Base-by-base conservation (phyloP, 371 early-diverging fungal genomes). In the Circinella minor region DNA sequence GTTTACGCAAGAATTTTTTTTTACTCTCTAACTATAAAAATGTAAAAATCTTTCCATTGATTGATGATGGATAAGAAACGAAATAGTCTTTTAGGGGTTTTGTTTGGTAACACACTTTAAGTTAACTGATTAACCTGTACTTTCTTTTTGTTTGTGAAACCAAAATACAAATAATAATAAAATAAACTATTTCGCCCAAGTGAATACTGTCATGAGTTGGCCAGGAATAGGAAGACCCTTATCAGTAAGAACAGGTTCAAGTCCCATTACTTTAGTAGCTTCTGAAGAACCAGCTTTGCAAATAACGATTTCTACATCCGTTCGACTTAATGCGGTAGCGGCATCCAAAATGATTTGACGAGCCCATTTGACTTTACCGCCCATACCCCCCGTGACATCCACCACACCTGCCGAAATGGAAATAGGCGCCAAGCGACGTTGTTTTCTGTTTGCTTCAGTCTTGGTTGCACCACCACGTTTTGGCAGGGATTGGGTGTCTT, bases 341-440 rank as follows among this genome's bases (percentile, higher is more conserved):
- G 66, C 61, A 36, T 74, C 67, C 18, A 64, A 64, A 4, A 81
- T 74, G 27, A 81, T 81, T 37, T 67, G 70, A 20, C 74, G 74
- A 3, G 81, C 81, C 81, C 84, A 84, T 37, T 71, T 69, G 15
- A 77, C 61, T 64, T 84, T 84, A 20, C 82, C 82, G 36, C 74
- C 66, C 81, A 84, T 84, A 9, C 81, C 82, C 17, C 84, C 84
- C 27, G 84, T 84, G 18, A 84, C 84, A 70, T 84, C 84, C 14
- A 66, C 74, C 1, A 47, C 54, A n/a, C 8, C 36, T 20, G 43
- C 43, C 11, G 43, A 43, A 43, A 43, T 57, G 7, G 67, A 46
- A 34, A 60, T 20, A 3, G 61, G 61, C 3, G 57, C 39, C 27
- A 15, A 9, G 5, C 67, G 47, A 36, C 67, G 61, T 20, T 60